Base-by-base conservation (phyloP, 2,329 filamentous ascomycete species). In the Geosmithia morbida region DNA sequence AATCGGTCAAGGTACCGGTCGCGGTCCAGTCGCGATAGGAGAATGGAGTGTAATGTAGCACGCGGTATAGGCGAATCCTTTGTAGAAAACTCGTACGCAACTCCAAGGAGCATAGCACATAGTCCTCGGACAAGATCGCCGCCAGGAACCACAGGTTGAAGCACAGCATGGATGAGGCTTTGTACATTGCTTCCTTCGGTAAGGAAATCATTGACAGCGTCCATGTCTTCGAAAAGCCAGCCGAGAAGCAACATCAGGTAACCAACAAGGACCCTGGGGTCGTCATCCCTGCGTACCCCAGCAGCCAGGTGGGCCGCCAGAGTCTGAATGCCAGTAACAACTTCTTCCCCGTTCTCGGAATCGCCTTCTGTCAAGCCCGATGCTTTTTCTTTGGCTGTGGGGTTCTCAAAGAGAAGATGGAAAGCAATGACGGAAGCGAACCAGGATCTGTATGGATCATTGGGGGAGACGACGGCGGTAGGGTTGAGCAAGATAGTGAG, bases 21-120 rank as follows among this genome's bases (percentile, higher is more conserved):
- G 54, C 89, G 81, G 40, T 88, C 87, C 56, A 97, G 75, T 49
- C 83, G 79, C 43, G 83, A 79, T 26, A 78, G 72, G 37, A 98
- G 70, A 26, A 96, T 75, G 20, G 84, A 79, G 57, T 94, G 85
- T 43, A 98, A 68, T 10, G 84, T 89, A 20, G 80, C 73, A 51
- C 92, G 77, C 6, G 90, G 78, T 46, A 98, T 83, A 0, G 92
- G 87, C 0, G 90, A 97, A 63, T 98, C 92, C 60, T 94, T 95
- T 0, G 90, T 96, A 10, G 90, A 97, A 58, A 97, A 98, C 58
- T 98, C 92, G 60, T 97, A 98, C 4, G 92, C 75, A 18, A 94
- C 82, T 10, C 90, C 92, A 1, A 97, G 72, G 0, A 98, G 68
- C 59, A 88, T 80, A 16, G 88, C 84, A 59, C 85, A 87, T 13